phyloP scores from a whole-genome alignment of 345 rosid species.

The Hibiscus trionum region DNA sequence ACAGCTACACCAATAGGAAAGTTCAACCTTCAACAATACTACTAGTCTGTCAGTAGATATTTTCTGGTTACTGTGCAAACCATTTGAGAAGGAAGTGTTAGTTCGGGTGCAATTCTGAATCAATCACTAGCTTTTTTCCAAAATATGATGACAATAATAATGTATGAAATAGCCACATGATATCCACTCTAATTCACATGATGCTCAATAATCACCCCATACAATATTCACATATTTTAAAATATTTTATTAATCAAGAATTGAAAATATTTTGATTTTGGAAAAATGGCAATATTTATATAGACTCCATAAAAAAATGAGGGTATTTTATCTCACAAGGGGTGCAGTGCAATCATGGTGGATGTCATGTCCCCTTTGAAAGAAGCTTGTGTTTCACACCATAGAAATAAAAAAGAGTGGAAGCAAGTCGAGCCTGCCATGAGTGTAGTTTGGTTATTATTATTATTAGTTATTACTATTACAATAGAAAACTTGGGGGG shows the following conservation, averaged over 20 bases:
- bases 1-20: neutral
- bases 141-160: conserved; percentile 5
- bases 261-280: conserved; percentile 10
- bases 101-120: conserved; percentile 2
- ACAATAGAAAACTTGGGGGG: neutral
- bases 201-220: conserved; percentile 48
- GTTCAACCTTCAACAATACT: neutral
- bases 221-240: conserved; percentile 12
- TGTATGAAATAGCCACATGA: conserved; percentile 17
- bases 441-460: conserved; percentile 17
- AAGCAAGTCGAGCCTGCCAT: neutral
- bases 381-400: conserved; percentile 44
- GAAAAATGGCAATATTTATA: neutral
- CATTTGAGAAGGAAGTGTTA: neutral
- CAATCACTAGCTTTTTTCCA: neutral
- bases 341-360: conserved; percentile 32
- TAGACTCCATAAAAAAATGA: conserved; percentile 19
- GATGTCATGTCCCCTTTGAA: conserved; percentile 32
- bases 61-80: neutral
- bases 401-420: conserved; percentile 8
- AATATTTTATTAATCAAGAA: neutral
- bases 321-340: neutral
- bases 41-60: neutral
- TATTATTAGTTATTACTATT: no score
- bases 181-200: conserved; percentile 33